A percentile compares a stretch with the other conserved stretches of the same genome.
phyloP scores from a whole-genome alignment of 108 stramenopile species.

The Stephanodiscus triporus region DNA sequence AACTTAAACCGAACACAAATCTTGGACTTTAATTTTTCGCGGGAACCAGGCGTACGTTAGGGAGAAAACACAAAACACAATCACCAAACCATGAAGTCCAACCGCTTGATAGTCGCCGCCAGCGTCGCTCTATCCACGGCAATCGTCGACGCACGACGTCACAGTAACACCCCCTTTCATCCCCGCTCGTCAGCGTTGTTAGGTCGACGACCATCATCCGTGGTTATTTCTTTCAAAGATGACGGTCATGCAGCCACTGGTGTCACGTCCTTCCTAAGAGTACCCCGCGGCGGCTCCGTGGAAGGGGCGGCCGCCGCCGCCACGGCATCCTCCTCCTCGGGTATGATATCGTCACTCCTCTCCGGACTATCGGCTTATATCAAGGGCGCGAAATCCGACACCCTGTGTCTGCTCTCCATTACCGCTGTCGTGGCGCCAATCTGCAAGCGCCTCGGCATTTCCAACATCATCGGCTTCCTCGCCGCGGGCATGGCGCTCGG shows the following conservation, averaged over 20 bases:
- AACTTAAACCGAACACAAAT: too few species aligned
- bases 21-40: too few species aligned
- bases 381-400: conserved; percentile 85
- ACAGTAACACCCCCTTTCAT: conserved; percentile 6
- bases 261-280: not conserved
- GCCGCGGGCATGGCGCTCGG: conserved; percentile 81
- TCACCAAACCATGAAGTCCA: conserved; percentile 25
- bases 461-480: conserved; percentile 92
- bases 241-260: not conserved
- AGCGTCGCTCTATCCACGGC: conserved; percentile 1
- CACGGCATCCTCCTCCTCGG: conserved; percentile 11
- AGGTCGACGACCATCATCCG: not conserved
- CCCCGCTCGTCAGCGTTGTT: not conserved
- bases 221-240: not conserved
- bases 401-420: conserved; percentile 78
- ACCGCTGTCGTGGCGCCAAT: conserved; percentile 87
- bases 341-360: conserved; percentile 33
- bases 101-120: conserved; percentile 3
- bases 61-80: too few species aligned
- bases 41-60: too few species aligned
- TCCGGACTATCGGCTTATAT: conserved; percentile 57
- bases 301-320: conserved; percentile 18
- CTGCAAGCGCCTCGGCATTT: conserved; percentile 75
- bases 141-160: conserved; percentile 20
- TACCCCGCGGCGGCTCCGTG: conserved; percentile 43